A percentile compares a stretch with the other conserved stretches of the same genome.
Evolutionary conservation across 345 rosid genomes (phyloP).

Genomic region (Passiflora organensis): DNA sequence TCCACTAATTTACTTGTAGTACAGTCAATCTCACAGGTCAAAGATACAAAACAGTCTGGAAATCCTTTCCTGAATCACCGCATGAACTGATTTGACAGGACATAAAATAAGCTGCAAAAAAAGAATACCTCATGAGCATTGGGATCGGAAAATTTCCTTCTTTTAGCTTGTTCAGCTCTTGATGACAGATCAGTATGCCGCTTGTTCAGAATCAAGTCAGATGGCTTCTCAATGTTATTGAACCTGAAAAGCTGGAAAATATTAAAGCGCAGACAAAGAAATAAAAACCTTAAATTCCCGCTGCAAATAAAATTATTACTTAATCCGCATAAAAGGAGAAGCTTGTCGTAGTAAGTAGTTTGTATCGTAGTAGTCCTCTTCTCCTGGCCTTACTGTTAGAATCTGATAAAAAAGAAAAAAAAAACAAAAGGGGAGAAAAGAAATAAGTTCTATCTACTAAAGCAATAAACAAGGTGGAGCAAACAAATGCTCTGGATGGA

Average conservation of each 20-base stretch:
- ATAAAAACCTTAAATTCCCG: constrained; percentile 10
- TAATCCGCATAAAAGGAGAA: constrained; percentile 81
- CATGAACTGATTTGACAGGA: not conserved
- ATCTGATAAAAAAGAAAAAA: constrained; percentile 39
- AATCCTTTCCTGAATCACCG: not conserved
- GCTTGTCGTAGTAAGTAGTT: constrained; percentile 72
- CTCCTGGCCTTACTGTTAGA: constrained; percentile 75
- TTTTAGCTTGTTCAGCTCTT: constrained; percentile 47
- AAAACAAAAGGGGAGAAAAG: not conserved
- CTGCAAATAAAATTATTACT: constrained; percentile 32
- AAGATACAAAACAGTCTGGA: not conserved
- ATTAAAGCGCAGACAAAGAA: constrained; percentile 3
- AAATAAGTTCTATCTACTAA: not conserved
- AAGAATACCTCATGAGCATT: constrained; percentile 40
- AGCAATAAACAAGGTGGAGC: not conserved
- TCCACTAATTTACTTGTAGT: not conserved
- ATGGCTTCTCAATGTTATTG: constrained; percentile 45
- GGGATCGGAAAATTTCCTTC: constrained; percentile 39
- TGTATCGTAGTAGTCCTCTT: constrained; percentile 72
- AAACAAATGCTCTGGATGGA: constrained; percentile 3
- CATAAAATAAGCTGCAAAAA: not conserved
- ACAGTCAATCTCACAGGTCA: not conserved
- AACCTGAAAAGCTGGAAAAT: constrained; percentile 44
- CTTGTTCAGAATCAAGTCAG: constrained; percentile 36
- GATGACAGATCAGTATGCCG: constrained; percentile 44